Evolutionary conservation across 805 yeast genomes (phyloP), one percentile per base, ranked within the genome.

Genomic region (Saccharomycopsis fermentans): DNA sequence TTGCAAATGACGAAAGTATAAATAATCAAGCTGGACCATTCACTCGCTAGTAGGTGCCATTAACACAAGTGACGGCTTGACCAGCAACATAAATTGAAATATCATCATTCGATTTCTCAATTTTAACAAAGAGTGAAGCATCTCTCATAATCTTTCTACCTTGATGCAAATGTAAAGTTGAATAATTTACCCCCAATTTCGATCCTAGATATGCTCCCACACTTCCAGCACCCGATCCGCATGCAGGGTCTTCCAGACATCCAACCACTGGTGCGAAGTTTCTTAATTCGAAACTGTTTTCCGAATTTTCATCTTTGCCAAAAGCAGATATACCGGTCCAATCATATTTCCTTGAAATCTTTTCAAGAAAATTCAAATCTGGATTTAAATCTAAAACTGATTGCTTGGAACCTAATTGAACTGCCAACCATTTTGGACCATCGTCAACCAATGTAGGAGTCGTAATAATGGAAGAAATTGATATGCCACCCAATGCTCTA

Each of bases 161-260:
- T 37, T 37, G 43, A 37, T 37, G n/a, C 8, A 37, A 12, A 3
- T 37, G 21, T 37, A 37, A 37, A 3, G 2, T 21, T 37, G 43
- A n/a, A 37, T 37, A 11, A 37, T 37, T 37, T 19, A 21, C 3
- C n/a, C n/a, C n/a, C 43, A 37, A 37, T 37, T 37, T 37, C n/a
- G 43, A 19, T 9, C 21, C 43, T 47, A 73, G 53, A 26, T 67
- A 63, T 32, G 69, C 66, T 16, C 66, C 67, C 36, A 70, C 64
- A 0, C 75, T 69, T 14, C 68, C 69, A 1, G 74, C 70, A n/a
- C 83, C 83, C 60, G 77, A 72, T 1, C 83, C 83, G 65, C 83
- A 79, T 6, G 77, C 83, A 1, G 82, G 82, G 64, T 79, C 83
- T 60, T 80, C 83, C n/a, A 62, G 54, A 0, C 73, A 68, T 14